Percentiles rank a stretch among this genome's conserved stretches.
Evolutionary conservation across 2,329 filamentous ascomycete species (phyloP).

Genomic region (Fusarium brevicatenulatum): DNA sequence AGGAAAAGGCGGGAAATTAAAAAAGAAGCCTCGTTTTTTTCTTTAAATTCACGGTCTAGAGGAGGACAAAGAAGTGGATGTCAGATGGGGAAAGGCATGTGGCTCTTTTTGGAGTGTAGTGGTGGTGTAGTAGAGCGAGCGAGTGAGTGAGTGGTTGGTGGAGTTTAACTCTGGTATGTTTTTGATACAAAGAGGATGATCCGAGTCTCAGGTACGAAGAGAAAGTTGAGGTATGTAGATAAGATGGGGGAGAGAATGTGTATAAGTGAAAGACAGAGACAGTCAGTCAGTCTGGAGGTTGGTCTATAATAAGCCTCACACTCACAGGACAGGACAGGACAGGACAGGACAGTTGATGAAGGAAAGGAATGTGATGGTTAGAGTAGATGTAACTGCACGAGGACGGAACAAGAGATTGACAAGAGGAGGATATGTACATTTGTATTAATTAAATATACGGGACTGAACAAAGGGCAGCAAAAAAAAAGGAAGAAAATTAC

Average conservation of each 20-base stretch:
- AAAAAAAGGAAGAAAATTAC: neutral
- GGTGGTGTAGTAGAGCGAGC: neutral
- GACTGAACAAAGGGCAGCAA: slow-evolving; percentile 4
- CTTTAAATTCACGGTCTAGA: slow-evolving; percentile 15
- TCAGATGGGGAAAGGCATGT: slow-evolving; percentile 14
- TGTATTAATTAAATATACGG: slow-evolving; percentile 21
- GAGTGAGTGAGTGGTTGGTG: slow-evolving; percentile 14
- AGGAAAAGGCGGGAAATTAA: slow-evolving; percentile 12
- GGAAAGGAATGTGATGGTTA: slow-evolving; percentile 14
- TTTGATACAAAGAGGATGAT: slow-evolving; percentile 28
- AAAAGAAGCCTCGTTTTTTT: slow-evolving; percentile 11
- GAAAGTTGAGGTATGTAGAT: slow-evolving; percentile 5
- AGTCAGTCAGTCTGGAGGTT: neutral
- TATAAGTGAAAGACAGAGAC: neutral
- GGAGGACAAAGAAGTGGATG: slow-evolving; percentile 17
- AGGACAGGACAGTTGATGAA: neutral
- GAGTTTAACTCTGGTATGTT: slow-evolving; percentile 23
- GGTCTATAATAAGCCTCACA: neutral
- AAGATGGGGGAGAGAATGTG: neutral
- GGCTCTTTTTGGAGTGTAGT: neutral
- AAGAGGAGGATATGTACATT: neutral
- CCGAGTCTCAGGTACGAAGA: slow-evolving; percentile 2
- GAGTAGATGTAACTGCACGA: neutral
- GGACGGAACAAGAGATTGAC: neutral
- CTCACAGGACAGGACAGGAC: neutral